Evolutionary conservation across 495 filamentous ascomycete species (phyloP).

Genomic region (Talaromyces thailandensis): DNA sequence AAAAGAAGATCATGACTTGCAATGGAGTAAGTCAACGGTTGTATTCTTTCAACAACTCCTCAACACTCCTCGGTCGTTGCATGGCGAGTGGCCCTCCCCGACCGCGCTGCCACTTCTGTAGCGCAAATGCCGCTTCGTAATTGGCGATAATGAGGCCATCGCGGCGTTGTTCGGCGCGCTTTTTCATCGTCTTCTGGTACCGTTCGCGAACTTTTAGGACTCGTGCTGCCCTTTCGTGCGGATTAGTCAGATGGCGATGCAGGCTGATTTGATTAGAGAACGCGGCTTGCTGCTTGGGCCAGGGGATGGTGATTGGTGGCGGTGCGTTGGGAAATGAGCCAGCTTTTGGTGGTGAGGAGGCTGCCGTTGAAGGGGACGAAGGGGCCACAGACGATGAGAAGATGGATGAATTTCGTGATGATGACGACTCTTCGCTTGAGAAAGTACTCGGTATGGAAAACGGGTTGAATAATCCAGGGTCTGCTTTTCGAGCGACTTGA

Average conservation of each 20-base stretch:
- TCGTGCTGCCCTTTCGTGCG: slow-evolving; percentile 2
- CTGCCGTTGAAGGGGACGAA: slow-evolving; percentile 3
- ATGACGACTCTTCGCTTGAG: neutral
- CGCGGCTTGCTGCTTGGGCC: slow-evolving; percentile 1
- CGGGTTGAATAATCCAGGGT: neutral
- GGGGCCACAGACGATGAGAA: neutral
- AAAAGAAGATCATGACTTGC: neutral
- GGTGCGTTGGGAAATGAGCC: neutral
- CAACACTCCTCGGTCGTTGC: neutral
- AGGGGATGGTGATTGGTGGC: neutral
- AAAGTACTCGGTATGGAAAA: neutral
- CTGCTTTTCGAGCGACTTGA: neutral
- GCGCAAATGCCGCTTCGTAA: neutral
- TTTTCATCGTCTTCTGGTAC: neutral
- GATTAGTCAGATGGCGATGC: neutral
- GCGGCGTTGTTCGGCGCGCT: slow-evolving; percentile 5
- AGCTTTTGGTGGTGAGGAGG: slow-evolving; percentile 1
- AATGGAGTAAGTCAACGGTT: neutral
- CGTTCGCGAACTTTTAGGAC: neutral
- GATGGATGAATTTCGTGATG: neutral
- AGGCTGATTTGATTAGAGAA: slow-evolving; percentile 1
- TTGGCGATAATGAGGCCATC: slow-evolving; percentile 6
- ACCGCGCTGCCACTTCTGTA: neutral
- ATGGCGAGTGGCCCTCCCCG: slow-evolving; percentile 1
- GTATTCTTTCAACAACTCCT: neutral